Base-by-base conservation (phyloP, 768 basidiomycete genomes). In the Rhodotorula graminis region DNA sequence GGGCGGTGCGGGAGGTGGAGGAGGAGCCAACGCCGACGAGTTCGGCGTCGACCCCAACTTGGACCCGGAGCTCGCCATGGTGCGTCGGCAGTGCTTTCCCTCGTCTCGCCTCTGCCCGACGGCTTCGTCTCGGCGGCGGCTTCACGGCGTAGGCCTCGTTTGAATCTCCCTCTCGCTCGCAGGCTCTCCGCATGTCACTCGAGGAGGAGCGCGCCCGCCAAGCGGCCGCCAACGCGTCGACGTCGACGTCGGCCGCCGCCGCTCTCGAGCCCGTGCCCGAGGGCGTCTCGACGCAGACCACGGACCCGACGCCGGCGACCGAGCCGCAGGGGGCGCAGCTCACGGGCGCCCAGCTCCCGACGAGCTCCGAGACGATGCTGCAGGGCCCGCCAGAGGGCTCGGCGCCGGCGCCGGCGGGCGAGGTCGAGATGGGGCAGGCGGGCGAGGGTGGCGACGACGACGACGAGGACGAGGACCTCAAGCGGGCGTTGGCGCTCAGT, bases 141-240 rank as follows among this genome's bases (percentile, higher is more conserved):
- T 37, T 37, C 37, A n/a, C n/a, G n/a, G n/a, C n/a, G n/a, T n/a
- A n/a, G n/a, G n/a, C n/a, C n/a, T n/a, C n/a, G n/a, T n/a, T n/a
- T n/a, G n/a, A 14, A 3, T 23, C 37, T 25, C 19, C 18, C 11
- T 25, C 37, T 14, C 21, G 27, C 29, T 18, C 31, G 15, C 76
- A 96, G 94, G 95, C 93, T 18, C 86, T 99, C 55, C 90, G 94
- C 49, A 92, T 98, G 91, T 97, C 94, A 2, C 88, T 98, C 86
- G 91, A 95, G 83, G 93, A 96, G 80, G 92, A 93, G 63, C 88
- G 89, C 78, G 92, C 91, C 27, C 88, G 93, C 40, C 78, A 79
- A 59, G 79, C 77, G 16, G 85, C 84, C 19, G 84, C 84, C 16
- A 83, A 85, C 11, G 69, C 73, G 8, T 67, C 79, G 19, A 52